Evolutionary conservation across 2,329 filamentous ascomycete genomes (phyloP).

Genomic region (Sporothrix curviconia): DNA sequence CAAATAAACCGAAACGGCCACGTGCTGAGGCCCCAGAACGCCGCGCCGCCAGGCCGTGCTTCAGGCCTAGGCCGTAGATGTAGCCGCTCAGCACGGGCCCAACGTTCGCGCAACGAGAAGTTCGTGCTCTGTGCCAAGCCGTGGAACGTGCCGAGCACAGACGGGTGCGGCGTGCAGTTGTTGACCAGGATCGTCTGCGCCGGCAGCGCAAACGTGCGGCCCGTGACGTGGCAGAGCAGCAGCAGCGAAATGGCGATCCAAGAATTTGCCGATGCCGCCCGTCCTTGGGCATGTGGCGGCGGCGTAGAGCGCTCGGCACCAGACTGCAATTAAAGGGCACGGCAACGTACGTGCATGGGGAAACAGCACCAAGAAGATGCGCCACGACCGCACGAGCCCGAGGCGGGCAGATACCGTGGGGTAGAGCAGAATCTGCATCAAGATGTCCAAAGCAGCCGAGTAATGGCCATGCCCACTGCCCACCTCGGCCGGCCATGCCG

Average conservation of each 20-base stretch:
- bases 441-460: slow-evolving; percentile 72
- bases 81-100: slow-evolving; percentile 56
- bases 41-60: slow-evolving; percentile 47
- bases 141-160: slow-evolving; percentile 52
- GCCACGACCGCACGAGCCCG: slow-evolving; percentile 63
- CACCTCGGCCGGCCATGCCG: slow-evolving; percentile 64
- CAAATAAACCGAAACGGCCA: slow-evolving; percentile 44
- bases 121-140: slow-evolving; percentile 52
- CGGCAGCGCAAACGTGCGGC: slow-evolving; percentile 61
- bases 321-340: slow-evolving; percentile 67
- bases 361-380: slow-evolving; percentile 64
- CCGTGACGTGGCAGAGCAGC: slow-evolving; percentile 62
- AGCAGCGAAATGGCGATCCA: slow-evolving; percentile 61
- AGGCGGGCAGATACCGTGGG: slow-evolving; percentile 59
- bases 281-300: slow-evolving; percentile 45
- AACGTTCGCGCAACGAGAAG: slow-evolving; percentile 52
- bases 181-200: slow-evolving; percentile 55
- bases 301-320: slow-evolving; percentile 50
- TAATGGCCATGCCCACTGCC: slow-evolving; percentile 70
- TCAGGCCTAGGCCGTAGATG: slow-evolving; percentile 53
- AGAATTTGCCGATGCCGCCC: slow-evolving; percentile 52
- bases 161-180: slow-evolving; percentile 52
- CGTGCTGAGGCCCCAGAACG: slow-evolving; percentile 50
- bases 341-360: slow-evolving; percentile 60
- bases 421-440: slow-evolving; percentile 65